Conservation (phyloP, 139 green algal species). For the Helicosporidium sp. region DNA sequence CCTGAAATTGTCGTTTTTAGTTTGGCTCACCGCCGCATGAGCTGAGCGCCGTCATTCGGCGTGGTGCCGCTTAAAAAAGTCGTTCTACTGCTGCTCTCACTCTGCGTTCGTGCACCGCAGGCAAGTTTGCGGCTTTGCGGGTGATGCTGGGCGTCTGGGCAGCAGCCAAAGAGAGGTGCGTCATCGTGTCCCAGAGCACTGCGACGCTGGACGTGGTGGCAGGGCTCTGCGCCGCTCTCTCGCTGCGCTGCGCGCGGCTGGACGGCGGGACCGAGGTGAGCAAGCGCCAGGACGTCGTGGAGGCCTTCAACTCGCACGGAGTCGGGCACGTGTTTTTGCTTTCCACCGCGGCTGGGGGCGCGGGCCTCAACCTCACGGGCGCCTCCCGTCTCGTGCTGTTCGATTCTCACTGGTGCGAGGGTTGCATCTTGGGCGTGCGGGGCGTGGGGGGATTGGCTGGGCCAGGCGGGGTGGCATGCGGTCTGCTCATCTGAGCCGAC, state of each 20-base stretch:
- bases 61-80: too few relatives aligned
- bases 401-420: slow-evolving; percentile 48
- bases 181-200: slow-evolving; percentile 53
- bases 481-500: slow-evolving; percentile 6
- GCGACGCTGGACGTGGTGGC: slow-evolving; percentile 43
- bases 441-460: slow-evolving; percentile 2
- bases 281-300: slow-evolving; percentile 46
- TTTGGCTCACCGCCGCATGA: too few relatives aligned
- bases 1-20: too few relatives aligned
- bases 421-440: background rate
- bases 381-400: slow-evolving; percentile 49
- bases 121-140: too few relatives aligned
- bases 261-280: slow-evolving; percentile 42
- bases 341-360: slow-evolving; percentile 60
- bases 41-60: too few relatives aligned
- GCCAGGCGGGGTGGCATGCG: background rate
- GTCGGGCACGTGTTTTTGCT: slow-evolving; percentile 59
- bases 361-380: slow-evolving; percentile 72
- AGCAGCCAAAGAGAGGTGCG: too few relatives aligned
- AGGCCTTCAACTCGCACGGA: slow-evolving; percentile 49
- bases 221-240: slow-evolving; percentile 7
- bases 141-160: too few relatives aligned
- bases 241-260: slow-evolving; percentile 33
- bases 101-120: too few relatives aligned
- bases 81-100: too few relatives aligned